These are phyloP conservation scores for Capsella bursapastoris DNA, from an alignment of 345 rosid genomes.

Conservation along the genomic window DNA sequence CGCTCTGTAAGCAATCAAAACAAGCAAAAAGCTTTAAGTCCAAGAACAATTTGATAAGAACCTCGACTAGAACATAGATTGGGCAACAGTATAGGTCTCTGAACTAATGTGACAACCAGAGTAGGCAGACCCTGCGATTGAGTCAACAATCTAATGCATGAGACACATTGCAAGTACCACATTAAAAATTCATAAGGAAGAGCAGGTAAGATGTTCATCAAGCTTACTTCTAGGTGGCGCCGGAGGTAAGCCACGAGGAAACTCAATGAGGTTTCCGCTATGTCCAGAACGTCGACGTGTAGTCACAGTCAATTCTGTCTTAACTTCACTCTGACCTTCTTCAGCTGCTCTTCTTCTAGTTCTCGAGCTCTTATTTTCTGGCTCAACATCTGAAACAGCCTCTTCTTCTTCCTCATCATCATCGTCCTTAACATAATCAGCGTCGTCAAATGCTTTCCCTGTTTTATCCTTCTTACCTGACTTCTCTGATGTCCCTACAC, in stretches of 20 bases:
- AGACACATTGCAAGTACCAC: neutral
- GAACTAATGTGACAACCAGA: constrained; percentile 3
- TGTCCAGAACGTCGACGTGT: constrained; percentile 70
- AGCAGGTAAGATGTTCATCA: constrained; percentile 8
- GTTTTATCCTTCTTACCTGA: constrained; percentile 51
- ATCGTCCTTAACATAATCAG: constrained; percentile 71
- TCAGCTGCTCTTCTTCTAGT: constrained; percentile 64
- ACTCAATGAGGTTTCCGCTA: constrained; percentile 63
- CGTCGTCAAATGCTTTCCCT: constrained; percentile 55
- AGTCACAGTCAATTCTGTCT: constrained; percentile 66
- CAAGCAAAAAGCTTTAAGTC: neutral
- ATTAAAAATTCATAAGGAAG: neutral
- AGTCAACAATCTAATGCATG: constrained; percentile 1
- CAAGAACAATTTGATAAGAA: neutral
- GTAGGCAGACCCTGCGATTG: neutral
- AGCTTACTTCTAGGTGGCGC: constrained; percentile 91
- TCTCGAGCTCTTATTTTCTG: constrained; percentile 50
- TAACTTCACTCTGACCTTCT: constrained; percentile 55
- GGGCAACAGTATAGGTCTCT: neutral
- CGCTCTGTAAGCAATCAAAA: constrained; percentile 53
- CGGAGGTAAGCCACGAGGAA: constrained; percentile 90
- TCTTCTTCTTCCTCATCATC: constrained; percentile 42
- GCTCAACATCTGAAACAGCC: constrained; percentile 56
- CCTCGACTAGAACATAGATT: neutral
- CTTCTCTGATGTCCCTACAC: constrained; percentile 33